These are phyloP conservation scores for Tremella fuciformis DNA, from an alignment of 768 basidiomycete species.

Conservation along the genomic window DNA sequence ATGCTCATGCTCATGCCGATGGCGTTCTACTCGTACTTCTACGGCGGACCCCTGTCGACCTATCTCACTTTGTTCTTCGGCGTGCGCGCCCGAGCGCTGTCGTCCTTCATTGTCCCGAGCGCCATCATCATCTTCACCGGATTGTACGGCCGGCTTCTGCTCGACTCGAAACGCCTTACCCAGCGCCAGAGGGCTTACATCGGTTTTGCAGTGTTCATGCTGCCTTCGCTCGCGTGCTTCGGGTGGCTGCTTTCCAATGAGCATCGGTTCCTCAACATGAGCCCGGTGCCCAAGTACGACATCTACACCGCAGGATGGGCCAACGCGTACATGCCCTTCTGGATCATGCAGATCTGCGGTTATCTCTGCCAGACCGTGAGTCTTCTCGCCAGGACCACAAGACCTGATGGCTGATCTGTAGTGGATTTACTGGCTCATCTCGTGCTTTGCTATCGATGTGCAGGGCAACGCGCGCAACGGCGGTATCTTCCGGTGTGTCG, in stretches of 20 bases:
- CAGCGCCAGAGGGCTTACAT: conserved; percentile 21
- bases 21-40: conserved; percentile 26
- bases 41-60: conserved; percentile 17
- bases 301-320: conserved; percentile 20
- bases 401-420: too few species aligned
- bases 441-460: conserved; percentile 15
- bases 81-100: conserved; percentile 26
- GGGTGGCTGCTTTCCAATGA: conserved; percentile 18
- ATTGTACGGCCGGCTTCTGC: conserved; percentile 17
- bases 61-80: conserved; percentile 25
- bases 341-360: conserved; percentile 18
- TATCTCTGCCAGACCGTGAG: conserved; percentile 25
- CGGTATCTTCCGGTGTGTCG: conserved; percentile 24
- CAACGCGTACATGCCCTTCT: conserved; percentile 21
- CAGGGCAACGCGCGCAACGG: conserved; percentile 18
- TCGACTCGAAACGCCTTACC: conserved; percentile 13
- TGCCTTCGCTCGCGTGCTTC: conserved; percentile 19
- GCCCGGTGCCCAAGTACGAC: conserved; percentile 18
- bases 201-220: conserved; percentile 18
- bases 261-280: conserved; percentile 8
- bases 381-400: background rate
- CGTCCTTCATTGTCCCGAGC: conserved; percentile 26
- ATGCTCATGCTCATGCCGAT: conserved; percentile 21
- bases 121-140: conserved; percentile 20
- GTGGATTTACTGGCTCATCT: conserved; percentile 27